A percentile compares a stretch with the other conserved stretches of the same genome.
Evolutionary conservation across 169 alveolate genomes (phyloP).

Genomic region (Eimeria praecox): DNA sequence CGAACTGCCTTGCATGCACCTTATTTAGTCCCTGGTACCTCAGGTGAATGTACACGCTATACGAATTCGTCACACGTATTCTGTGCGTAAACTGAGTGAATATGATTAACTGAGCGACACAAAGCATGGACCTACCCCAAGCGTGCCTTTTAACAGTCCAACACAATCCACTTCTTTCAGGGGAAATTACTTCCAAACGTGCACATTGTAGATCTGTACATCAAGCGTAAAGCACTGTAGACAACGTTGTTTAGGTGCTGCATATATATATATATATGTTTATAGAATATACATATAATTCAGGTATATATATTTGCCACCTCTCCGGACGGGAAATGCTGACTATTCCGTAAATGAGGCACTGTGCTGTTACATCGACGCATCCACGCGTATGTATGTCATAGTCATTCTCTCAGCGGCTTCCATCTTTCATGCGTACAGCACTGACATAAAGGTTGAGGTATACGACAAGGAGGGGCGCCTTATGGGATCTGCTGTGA

Average conservation of each 20-base stretch:
- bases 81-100: background rate
- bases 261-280: no score
- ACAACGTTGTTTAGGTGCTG: no score
- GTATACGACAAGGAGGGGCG: conserved; percentile 31
- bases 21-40: background rate
- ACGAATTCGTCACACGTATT: background rate
- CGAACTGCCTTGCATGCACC: background rate
- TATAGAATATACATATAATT: no score
- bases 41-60: background rate
- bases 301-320: no score
- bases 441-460: conserved; percentile 65
- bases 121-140: background rate
- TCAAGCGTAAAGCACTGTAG: no score
- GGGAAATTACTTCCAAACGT: background rate
- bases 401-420: background rate
- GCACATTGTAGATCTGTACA: background rate
- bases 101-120: background rate
- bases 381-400: background rate
- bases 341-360: background rate
- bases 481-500: conserved; percentile 3
- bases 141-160: background rate
- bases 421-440: background rate
- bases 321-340: background rate
- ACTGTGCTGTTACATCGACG: background rate
- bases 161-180: background rate